These are phyloP conservation scores for Ceratocystis destructans DNA, from an alignment of 2,329 filamentous ascomycete species.

Conservation along the genomic window DNA sequence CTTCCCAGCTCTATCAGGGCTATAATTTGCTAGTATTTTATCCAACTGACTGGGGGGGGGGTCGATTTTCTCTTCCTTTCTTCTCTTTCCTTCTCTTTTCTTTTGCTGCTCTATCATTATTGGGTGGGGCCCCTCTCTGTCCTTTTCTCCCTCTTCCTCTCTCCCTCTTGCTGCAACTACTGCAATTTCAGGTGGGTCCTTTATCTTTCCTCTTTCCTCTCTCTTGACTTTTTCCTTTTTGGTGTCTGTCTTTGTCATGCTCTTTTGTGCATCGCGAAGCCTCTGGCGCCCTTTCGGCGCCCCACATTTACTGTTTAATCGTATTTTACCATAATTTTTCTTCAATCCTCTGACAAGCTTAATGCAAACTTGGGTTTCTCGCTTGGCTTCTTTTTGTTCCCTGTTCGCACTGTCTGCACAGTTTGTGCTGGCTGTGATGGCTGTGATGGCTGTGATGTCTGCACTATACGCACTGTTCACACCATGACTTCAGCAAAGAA, in stretches of 20 bases:
- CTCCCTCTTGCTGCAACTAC: background rate
- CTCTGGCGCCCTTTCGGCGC: background rate
- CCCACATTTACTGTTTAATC: background rate
- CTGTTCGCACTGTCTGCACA: background rate
- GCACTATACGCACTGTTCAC: too few species aligned
- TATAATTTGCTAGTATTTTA: background rate
- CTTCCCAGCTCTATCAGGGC: background rate
- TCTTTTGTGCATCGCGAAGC: background rate
- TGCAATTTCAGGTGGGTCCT: background rate
- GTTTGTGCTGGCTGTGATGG: too few species aligned
- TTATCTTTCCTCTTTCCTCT: background rate
- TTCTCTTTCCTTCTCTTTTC: background rate
- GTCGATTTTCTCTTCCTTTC: background rate
- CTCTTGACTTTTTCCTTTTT: background rate
- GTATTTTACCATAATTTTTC: background rate
- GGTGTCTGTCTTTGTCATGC: background rate
- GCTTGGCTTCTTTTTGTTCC: background rate
- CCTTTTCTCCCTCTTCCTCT: background rate
- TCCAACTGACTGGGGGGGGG: background rate
- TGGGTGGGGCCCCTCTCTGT: background rate
- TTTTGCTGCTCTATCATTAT: background rate
- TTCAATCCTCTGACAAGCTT: conserved; percentile 7
- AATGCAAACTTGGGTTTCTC: conserved; percentile 1
- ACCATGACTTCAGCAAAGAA: too few species aligned
- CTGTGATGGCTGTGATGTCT: too few species aligned